Evolutionary conservation across 202 grass and related monocot genomes (phyloP).

Genomic region (Alloteropsis angusta): DNA sequence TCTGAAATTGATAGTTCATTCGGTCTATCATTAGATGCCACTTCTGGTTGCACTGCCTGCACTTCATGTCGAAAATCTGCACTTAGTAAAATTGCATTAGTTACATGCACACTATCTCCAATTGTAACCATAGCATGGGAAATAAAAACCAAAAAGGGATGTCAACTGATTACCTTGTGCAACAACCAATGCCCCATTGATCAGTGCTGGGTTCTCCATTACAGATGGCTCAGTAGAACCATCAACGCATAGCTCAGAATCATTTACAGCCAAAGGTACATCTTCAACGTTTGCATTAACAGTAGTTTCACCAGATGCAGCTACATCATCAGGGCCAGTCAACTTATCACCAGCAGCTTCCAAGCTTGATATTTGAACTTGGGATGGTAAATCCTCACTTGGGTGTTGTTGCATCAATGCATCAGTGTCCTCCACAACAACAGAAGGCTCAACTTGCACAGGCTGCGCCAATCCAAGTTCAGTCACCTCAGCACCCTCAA

Average conservation of each 20-base stretch:
- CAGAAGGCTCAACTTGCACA: constrained; percentile 36
- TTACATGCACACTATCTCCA: constrained; percentile 3
- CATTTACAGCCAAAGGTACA: constrained; percentile 29
- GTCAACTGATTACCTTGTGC: constrained; percentile 43
- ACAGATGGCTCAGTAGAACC: constrained; percentile 15
- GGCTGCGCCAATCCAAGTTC: constrained; percentile 20
- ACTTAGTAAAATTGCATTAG: constrained; percentile 30
- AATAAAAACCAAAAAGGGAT: not conserved
- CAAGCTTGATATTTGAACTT: constrained; percentile 20
- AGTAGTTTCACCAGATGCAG: constrained; percentile 23
- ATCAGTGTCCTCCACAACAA: constrained; percentile 15
- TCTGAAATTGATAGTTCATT: constrained; percentile 32
- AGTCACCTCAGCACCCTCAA: constrained; percentile 15
- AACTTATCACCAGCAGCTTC: constrained; percentile 13
- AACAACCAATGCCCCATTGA: constrained; percentile 23
- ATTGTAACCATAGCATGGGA: not conserved
- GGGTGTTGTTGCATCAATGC: constrained; percentile 12
- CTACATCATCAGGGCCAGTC: constrained; percentile 15
- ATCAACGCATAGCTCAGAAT: constrained; percentile 11
- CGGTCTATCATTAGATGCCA: constrained; percentile 31
- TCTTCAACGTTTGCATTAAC: constrained; percentile 22
- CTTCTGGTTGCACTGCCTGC: constrained; percentile 27
- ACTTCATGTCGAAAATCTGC: constrained; percentile 31
- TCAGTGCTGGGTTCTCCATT: constrained; percentile 9
- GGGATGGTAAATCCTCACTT: constrained; percentile 9